Evolutionary conservation across 2,329 filamentous ascomycete species (phyloP).

Genomic region (Penicillium psychrosexuale): DNA sequence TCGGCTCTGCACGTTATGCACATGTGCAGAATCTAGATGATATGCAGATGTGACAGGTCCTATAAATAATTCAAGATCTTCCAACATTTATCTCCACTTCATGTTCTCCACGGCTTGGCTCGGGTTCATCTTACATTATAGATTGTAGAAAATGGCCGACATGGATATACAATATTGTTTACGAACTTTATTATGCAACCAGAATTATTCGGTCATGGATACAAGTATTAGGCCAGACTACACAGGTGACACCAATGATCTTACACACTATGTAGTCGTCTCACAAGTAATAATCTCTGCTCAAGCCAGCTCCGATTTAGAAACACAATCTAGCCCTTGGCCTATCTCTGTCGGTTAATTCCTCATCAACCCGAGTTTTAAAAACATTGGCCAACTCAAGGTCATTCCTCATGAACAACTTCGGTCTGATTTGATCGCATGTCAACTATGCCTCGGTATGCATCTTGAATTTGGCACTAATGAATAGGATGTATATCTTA

Average conservation of each 20-base stretch:
- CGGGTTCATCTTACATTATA: neutral
- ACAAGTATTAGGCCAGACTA: neutral
- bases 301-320: neutral
- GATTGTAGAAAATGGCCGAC: neutral
- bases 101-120: neutral
- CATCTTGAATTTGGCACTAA: no score
- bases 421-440: neutral
- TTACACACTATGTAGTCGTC: neutral
- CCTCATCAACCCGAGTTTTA: neutral
- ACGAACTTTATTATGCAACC: neutral
- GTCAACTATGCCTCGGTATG: no score
- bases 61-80: conserved; percentile 10
- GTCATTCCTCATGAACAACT: neutral
- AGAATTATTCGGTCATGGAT: neutral
- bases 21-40: neutral
- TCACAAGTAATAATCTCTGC: neutral
- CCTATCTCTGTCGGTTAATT: no score
- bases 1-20: neutral
- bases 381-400: neutral
- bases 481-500: no score
- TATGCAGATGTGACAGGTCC: neutral
- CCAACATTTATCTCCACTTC: conserved; percentile 18
- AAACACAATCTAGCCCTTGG: neutral
- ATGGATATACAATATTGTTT: neutral
- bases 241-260: neutral